Percentiles rank a stretch among this genome's conserved stretches.
These are phyloP conservation scores for Crotalaria pallida DNA, from an alignment of 306 rosid genomes.

Conservation along the genomic window DNA sequence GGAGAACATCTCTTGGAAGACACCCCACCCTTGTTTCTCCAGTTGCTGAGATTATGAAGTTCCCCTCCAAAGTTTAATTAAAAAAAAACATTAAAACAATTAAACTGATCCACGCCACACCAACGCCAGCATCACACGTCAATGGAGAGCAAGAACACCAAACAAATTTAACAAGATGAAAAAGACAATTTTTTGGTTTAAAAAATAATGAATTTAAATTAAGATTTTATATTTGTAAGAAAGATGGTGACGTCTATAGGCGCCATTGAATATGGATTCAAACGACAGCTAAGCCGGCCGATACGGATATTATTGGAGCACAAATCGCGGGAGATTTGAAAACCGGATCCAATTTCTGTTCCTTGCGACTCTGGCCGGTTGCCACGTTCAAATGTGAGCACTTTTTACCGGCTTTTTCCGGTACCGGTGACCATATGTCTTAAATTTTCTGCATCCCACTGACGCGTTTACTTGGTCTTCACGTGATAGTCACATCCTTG, in stretches of 20 bases:
- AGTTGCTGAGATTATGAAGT: no score
- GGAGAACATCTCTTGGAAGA: no score
- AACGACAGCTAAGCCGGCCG: conserved; percentile 45
- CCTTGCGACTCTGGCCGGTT: neutral
- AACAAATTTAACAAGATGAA: neutral
- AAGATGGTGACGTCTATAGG: conserved; percentile 27
- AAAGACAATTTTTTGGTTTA: neutral
- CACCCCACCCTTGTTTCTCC: no score
- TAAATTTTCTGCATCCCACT: neutral
- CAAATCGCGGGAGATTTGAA: neutral
- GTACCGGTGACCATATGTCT: neutral
- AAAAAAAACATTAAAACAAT: no score
- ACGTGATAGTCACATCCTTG: neutral
- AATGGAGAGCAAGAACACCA: neutral
- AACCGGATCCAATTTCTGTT: conserved; percentile 2
- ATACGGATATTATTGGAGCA: neutral
- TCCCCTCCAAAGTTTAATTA: no score
- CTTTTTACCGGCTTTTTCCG: conserved; percentile 28
- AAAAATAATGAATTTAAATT: neutral
- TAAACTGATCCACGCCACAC: neutral
- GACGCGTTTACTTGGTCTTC: neutral
- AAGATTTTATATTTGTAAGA: neutral
- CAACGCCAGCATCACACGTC: neutral
- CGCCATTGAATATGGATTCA: conserved; percentile 25
- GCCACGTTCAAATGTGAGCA: neutral